Evolutionary conservation across 306 rosid genomes (phyloP).

Genomic region (Prunus padus): DNA sequence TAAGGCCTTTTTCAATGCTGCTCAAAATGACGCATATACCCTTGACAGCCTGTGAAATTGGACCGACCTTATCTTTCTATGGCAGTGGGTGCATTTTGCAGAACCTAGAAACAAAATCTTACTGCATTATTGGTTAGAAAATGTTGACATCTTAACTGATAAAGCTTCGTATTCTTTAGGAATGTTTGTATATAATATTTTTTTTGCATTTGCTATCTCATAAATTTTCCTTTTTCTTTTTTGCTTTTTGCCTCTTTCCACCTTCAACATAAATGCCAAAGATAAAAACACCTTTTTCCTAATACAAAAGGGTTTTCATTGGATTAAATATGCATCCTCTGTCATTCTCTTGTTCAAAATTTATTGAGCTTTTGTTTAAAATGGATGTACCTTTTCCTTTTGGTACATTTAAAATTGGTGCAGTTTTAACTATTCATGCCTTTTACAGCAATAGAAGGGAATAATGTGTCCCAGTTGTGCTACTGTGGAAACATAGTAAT

Average conservation of each 20-base stretch:
- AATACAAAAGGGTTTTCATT: background rate
- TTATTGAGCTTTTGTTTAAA: background rate
- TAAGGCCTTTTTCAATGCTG: background rate
- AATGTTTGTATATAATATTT: background rate
- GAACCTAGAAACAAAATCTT: background rate
- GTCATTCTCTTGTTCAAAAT: background rate
- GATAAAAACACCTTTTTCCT: background rate
- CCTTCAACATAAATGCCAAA: background rate
- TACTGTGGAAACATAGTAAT: background rate
- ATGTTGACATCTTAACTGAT: background rate
- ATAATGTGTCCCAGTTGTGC: background rate
- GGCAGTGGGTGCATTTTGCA: background rate
- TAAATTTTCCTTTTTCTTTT: background rate
- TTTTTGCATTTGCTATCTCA: background rate
- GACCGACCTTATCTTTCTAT: background rate
- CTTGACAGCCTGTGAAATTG: conserved; percentile 11
- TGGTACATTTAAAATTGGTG: no score
- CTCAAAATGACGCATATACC: conserved; percentile 32
- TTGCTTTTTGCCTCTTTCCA: background rate
- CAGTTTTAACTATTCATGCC: no score
- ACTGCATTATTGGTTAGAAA: conserved; percentile 10
- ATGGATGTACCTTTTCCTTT: background rate
- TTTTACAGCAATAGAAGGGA: background rate
- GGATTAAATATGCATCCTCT: background rate
- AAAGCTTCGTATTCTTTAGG: background rate